Evolutionary conservation across 202 grass and related monocot genomes (phyloP).

Genomic region (Panicum virgatum): DNA sequence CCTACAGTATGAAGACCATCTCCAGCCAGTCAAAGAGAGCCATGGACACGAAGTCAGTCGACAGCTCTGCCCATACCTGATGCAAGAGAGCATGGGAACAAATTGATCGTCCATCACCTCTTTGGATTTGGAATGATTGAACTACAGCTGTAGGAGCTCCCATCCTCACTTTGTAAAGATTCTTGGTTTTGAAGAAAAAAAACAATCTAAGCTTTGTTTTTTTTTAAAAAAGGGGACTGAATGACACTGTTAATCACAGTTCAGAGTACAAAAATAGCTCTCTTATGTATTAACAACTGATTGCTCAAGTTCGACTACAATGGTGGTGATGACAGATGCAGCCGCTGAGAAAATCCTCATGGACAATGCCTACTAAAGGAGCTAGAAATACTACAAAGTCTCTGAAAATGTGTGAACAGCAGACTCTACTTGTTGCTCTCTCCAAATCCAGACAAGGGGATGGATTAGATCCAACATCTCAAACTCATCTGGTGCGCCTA

Average conservation of each 20-base stretch:
- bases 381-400: slow-evolving; percentile 41
- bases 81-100: slow-evolving; percentile 34
- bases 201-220: no score
- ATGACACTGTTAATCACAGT: slow-evolving; percentile 2
- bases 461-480: slow-evolving; percentile 70
- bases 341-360: slow-evolving; percentile 38
- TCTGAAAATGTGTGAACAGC: slow-evolving; percentile 37
- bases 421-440: slow-evolving; percentile 34
- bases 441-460: slow-evolving; percentile 58
- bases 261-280: slow-evolving; percentile 37
- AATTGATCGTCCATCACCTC: slow-evolving; percentile 35
- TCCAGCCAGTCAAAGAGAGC: slow-evolving; percentile 20
- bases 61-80: slow-evolving; percentile 36
- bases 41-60: slow-evolving; percentile 35
- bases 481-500: slow-evolving; percentile 60
- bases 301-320: slow-evolving; percentile 33
- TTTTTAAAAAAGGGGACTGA: background rate
- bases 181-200: slow-evolving; percentile 1
- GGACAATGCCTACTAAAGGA: slow-evolving; percentile 33
- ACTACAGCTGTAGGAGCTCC: background rate
- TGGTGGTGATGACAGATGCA: slow-evolving; percentile 27
- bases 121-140: slow-evolving; percentile 22
- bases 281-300: slow-evolving; percentile 50
- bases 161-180: slow-evolving; percentile 23
- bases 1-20: background rate